phyloP scores from a whole-genome alignment of 1,284 basidiomycete genomes.

The Ceratorhiza oryzae-sativae region DNA sequence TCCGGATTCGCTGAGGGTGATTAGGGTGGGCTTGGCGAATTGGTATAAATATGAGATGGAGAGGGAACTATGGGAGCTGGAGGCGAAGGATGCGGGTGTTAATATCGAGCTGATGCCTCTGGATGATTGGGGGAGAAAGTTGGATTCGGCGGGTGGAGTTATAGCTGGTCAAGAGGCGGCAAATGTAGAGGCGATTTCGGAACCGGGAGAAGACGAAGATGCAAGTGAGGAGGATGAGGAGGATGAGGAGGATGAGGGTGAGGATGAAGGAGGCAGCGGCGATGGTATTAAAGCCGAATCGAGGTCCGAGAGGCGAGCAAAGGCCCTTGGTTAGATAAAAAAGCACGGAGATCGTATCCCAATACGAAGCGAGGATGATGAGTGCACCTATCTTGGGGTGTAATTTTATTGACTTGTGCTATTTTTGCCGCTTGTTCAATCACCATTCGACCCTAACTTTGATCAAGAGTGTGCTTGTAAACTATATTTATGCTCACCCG shows the following conservation, averaged over 20 bases:
- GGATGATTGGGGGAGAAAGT: constrained; percentile 48
- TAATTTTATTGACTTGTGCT: no score
- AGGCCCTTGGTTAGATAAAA: no score
- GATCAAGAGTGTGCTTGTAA: no score
- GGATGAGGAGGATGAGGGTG: background rate
- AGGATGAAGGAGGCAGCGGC: background rate
- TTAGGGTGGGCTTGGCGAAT: constrained; percentile 48
- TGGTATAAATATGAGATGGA: constrained; percentile 49
- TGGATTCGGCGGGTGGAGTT: constrained; percentile 42
- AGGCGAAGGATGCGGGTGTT: constrained; percentile 48
- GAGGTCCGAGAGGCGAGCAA: no score
- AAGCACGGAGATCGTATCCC: no score
- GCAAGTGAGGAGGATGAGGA: background rate
- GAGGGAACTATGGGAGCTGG: constrained; percentile 50
- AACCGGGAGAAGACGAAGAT: background rate
- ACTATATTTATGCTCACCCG: no score
- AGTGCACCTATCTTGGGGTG: no score
- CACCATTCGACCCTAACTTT: no score
- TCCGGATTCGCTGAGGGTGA: constrained; percentile 23
- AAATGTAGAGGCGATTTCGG: constrained; percentile 1
- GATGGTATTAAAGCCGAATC: no score
- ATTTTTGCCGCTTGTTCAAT: no score
- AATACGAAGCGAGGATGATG: no score
- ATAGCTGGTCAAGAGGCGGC: constrained; percentile 23
- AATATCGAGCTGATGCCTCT: constrained; percentile 46